Percentiles rank a stretch among this genome's conserved stretches.
phyloP scores from a whole-genome alignment of 345 rosid genomes.

The Pseudoturritis turrita region DNA sequence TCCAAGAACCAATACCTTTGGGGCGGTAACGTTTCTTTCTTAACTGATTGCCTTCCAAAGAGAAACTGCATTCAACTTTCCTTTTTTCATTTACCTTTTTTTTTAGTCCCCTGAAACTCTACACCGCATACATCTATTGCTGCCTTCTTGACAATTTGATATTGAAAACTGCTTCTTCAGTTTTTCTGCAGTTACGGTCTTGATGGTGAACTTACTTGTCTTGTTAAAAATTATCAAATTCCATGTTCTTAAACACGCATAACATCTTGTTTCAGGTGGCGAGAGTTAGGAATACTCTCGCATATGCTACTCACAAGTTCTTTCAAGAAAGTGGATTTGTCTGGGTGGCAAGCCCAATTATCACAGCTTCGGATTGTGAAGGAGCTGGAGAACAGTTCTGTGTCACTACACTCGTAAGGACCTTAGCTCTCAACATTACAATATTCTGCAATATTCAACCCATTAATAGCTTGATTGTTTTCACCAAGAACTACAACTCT shows the following conservation, averaged over 20 bases:
- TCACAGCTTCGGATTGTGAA: conserved; percentile 95
- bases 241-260: background rate
- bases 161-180: background rate
- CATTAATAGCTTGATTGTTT: background rate
- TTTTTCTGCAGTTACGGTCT: background rate
- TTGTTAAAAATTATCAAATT: background rate
- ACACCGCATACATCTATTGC: background rate
- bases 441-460: background rate
- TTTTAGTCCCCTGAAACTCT: background rate
- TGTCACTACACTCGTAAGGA: conserved; percentile 88
- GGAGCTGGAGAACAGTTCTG: conserved; percentile 99
- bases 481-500: background rate
- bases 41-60: background rate
- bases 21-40: conserved; percentile 53
- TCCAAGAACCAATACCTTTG: conserved; percentile 92
- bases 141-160: background rate
- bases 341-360: conserved; percentile 97
- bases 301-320: conserved; percentile 91
- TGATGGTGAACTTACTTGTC: background rate
- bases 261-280: conserved; percentile 56
- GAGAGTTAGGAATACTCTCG: conserved; percentile 89
- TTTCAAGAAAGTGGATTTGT: conserved; percentile 94
- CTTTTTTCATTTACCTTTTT: background rate
- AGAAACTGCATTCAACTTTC: background rate
- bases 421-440: background rate